A percentile compares a stretch with the other conserved stretches of the same genome.
These are phyloP conservation scores for Trichothecium roseum DNA, from an alignment of 2,329 filamentous ascomycete genomes.

Conservation along the genomic window DNA sequence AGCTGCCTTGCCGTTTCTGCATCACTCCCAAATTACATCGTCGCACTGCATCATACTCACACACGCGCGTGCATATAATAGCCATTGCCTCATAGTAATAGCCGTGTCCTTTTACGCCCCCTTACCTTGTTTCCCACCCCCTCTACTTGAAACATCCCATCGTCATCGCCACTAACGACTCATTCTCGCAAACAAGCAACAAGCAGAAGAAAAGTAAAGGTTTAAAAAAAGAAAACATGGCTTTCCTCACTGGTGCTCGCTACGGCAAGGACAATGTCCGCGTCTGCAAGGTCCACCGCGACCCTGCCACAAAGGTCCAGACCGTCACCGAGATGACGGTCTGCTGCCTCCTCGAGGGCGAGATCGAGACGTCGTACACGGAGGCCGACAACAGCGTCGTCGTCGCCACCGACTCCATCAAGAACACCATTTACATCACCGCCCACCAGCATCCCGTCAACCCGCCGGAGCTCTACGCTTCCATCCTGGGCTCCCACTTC, in stretches of 20 bases:
- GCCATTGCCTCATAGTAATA: no score
- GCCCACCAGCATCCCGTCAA: conserved; percentile 89
- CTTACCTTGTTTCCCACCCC: no score
- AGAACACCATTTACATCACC: conserved; percentile 93
- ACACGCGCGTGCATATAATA: no score
- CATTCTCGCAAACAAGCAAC: no score
- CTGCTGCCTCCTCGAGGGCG: conserved; percentile 82
- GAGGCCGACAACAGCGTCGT: conserved; percentile 88
- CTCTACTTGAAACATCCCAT: no score
- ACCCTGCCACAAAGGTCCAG: conserved; percentile 67
- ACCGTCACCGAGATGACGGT: conserved; percentile 93
- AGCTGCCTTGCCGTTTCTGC: no score
- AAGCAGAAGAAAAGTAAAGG: conserved; percentile 4
- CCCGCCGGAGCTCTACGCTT: conserved; percentile 85
- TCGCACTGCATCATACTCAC: no score
- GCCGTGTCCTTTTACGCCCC: no score
- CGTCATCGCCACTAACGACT: no score
- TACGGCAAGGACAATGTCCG: conserved; percentile 98
- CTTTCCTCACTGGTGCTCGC: conserved; percentile 51
- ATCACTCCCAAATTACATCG: no score
- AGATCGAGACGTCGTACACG: conserved; percentile 86
- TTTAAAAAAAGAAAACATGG: conserved; percentile 30
- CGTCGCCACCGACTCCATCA: conserved; percentile 95
- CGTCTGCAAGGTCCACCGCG: conserved; percentile 84
- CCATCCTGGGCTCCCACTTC: conserved; percentile 80